Conservation (phyloP, 2,329 filamentous ascomycete species). For the Trichophyton benhamiae region DNA sequence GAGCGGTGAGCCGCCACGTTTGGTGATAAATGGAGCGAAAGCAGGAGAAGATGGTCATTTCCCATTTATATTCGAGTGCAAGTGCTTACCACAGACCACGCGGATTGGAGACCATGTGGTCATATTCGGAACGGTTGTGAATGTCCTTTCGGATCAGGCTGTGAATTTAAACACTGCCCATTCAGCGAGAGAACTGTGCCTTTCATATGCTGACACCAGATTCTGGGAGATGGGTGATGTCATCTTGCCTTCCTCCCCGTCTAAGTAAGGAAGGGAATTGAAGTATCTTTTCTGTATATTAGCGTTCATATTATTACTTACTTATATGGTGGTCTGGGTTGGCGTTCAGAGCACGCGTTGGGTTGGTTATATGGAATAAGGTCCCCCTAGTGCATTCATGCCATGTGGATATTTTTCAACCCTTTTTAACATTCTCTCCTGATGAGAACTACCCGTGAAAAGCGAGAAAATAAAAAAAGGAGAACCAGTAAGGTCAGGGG, state of each 20-base stretch:
- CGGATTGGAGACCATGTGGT: conserved; percentile 32
- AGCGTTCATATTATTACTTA: not conserved
- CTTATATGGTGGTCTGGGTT: not conserved
- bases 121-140: conserved; percentile 27
- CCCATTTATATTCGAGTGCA: conserved; percentile 31
- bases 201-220: conserved; percentile 32
- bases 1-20: conserved; percentile 13
- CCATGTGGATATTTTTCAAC: not conserved
- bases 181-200: conserved; percentile 20
- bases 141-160: conserved; percentile 17
- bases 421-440: not conserved
- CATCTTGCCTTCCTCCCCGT: conserved; percentile 10
- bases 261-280: conserved; percentile 16
- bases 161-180: conserved; percentile 1
- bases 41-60: conserved; percentile 18
- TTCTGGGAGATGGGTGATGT: conserved; percentile 33
- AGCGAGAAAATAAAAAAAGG: not conserved
- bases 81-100: conserved; percentile 25
- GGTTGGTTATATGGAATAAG: not conserved
- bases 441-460: not conserved
- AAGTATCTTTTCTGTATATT: not conserved
- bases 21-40: conserved; percentile 2
- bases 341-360: not conserved
- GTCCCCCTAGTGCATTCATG: not conserved
- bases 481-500: not conserved